phyloP scores from a whole-genome alignment of 1,284 basidiomycete species.

The Melampsora larici-populina region DNA sequence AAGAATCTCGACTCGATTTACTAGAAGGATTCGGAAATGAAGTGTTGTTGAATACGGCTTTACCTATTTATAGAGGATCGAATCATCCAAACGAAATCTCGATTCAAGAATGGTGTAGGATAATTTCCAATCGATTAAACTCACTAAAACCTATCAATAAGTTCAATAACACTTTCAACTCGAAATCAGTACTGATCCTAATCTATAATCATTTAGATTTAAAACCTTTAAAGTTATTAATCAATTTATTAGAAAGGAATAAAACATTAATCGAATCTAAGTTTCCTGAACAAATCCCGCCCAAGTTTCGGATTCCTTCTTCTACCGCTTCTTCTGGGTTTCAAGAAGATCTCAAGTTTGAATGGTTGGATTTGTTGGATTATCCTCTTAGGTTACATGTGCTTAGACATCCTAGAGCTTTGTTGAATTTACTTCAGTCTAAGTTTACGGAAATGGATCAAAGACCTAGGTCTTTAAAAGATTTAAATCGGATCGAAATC shows the following conservation, averaged over 20 bases:
- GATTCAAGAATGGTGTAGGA: constrained; percentile 5
- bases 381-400: constrained; percentile 27
- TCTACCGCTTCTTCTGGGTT: background rate
- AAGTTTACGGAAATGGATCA: background rate
- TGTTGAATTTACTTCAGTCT: constrained; percentile 16
- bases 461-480: too few relatives aligned
- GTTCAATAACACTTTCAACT: background rate
- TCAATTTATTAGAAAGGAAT: constrained; percentile 1
- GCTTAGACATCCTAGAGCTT: constrained; percentile 19
- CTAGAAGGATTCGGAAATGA: constrained; percentile 20
- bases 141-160: constrained; percentile 9
- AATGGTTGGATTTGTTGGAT: constrained; percentile 5
- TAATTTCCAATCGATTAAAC: constrained; percentile 12
- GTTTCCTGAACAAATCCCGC: constrained; percentile 13
- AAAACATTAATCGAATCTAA: constrained; percentile 1
- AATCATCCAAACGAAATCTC: background rate
- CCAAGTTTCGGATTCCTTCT: background rate
- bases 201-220: constrained; percentile 22
- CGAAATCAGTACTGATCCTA: constrained; percentile 4
- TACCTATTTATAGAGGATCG: constrained; percentile 21
- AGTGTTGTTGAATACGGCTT: constrained; percentile 4
- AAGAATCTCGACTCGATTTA: constrained; percentile 13
- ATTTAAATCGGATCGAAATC: too few relatives aligned
- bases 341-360: too few relatives aligned
- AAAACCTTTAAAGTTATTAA: background rate